Base-by-base conservation (phyloP, 139 green algal genomes). In the Pleodorina starrii region DNA sequence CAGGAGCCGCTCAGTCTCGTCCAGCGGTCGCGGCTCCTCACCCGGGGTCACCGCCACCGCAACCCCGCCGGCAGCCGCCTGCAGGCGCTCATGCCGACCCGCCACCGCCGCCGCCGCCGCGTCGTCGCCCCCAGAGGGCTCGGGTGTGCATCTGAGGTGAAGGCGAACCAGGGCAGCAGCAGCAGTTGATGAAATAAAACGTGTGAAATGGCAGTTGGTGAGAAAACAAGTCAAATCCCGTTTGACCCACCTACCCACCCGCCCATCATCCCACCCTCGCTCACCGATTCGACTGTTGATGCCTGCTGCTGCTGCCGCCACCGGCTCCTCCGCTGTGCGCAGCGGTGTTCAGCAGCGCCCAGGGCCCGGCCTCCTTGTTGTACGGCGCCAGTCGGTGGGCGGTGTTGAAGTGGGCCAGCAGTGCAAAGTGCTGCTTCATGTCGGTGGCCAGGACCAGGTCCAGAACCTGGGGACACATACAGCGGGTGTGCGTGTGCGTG, bases 381-480 rank as follows among this genome's bases (percentile, higher is more conserved):
- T 83, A 83, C 12, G 75, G 11, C 4, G 63, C 44, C 9, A 92
- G 81, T 32, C 87, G 90, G 80, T 94, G 92, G 14, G 93, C 81
- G 27, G 92, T 93, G 54, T 90, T 92, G 88, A 94, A 94, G 81
- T 94, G 92, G 46, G 50, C 32, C 44, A 87, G 54, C 1, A 84
- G 43, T 0, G 88, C 32, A n/a, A 91, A 91, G 88, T 91, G 88
- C 88, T 91, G 88, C 81, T 91, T 91, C 88, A 91, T 91, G 82
- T 91, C 88, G 27, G 74, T 89, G 43, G 68, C 88, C 69, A 90
- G 59, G 1, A 87, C 81, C 59, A 87, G 35, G 23, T 87, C 81
- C 9, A 87, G 35, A 11, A 77, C 79, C 79, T 86, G 72, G 32
- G 27, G 72, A 66, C 54, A 21, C 54, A 66, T n/a, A n/a, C n/a